Evolutionary conservation across 306 rosid genomes (phyloP).

Genomic region (Oxytropis ochrocephala): DNA sequence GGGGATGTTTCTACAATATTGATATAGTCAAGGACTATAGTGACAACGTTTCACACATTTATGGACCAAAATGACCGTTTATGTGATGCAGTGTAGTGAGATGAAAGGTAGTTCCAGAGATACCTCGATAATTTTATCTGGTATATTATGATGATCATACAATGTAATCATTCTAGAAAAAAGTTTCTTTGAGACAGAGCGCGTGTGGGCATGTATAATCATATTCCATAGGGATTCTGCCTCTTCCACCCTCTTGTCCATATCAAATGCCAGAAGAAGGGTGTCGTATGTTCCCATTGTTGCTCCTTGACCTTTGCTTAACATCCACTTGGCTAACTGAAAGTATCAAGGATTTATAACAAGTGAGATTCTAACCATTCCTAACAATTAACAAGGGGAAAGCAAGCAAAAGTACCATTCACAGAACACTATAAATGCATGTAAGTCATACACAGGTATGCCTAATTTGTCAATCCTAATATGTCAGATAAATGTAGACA

Average conservation of each 20-base stretch:
- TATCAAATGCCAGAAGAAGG: slow-evolving; percentile 86
- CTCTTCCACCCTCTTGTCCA: slow-evolving; percentile 76
- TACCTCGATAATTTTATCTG: slow-evolving; percentile 35
- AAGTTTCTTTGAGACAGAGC: slow-evolving; percentile 66
- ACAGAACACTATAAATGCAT: not conserved
- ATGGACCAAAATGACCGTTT: too few species aligned
- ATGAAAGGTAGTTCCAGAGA: not conserved
- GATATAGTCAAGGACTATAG: too few species aligned
- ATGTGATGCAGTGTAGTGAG: not conserved
- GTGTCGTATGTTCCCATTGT: slow-evolving; percentile 91
- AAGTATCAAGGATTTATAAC: slow-evolving; percentile 13
- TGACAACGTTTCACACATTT: too few species aligned
- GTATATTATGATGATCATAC: slow-evolving; percentile 69
- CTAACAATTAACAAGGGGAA: not conserved
- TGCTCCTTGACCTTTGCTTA: slow-evolving; percentile 92
- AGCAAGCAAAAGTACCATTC: not conserved
- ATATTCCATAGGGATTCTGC: slow-evolving; percentile 97
- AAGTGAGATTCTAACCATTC: not conserved
- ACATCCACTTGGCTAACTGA: slow-evolving; percentile 96
- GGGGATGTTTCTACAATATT: too few species aligned
- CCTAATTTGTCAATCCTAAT: not conserved
- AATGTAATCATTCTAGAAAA: slow-evolving; percentile 84
- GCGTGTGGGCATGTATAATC: slow-evolving; percentile 66
- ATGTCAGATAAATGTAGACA: not conserved
- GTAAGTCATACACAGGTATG: not conserved